phyloP scores from a whole-genome alignment of 805 yeast species.

The Cyberlindnera euphorbiiphila region DNA sequence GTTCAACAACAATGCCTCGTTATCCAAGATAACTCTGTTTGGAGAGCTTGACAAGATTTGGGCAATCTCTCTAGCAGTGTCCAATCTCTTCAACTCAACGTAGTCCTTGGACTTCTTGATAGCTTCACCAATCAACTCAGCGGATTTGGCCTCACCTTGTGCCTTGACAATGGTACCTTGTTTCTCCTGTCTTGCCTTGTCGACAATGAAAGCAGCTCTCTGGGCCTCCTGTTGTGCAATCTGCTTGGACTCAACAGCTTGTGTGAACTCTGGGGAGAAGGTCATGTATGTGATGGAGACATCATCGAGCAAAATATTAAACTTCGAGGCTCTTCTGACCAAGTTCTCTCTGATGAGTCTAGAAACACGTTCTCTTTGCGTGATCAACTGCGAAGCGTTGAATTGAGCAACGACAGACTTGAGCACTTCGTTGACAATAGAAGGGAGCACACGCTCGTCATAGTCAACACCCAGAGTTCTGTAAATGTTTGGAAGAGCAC shows the following conservation, averaged over 20 bases:
- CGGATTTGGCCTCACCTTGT: slow-evolving; percentile 97
- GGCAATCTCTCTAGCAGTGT: slow-evolving; percentile 96
- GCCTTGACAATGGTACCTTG: slow-evolving; percentile 96
- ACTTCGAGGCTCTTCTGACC: slow-evolving; percentile 85
- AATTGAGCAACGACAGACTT: slow-evolving; percentile 97
- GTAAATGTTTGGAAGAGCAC: slow-evolving; percentile 76
- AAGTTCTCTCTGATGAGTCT: slow-evolving; percentile 86
- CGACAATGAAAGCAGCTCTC: slow-evolving; percentile 95
- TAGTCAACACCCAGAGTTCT: slow-evolving; percentile 93
- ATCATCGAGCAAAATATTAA: slow-evolving; percentile 86
- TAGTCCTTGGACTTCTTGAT: slow-evolving; percentile 94
- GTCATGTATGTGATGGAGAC: slow-evolving; percentile 97
- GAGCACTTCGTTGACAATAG: slow-evolving; percentile 96
- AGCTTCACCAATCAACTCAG: slow-evolving; percentile 98
- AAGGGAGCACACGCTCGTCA: slow-evolving; percentile 95
- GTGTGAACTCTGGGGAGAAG: slow-evolving; percentile 95
- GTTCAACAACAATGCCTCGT: slow-evolving; percentile 85
- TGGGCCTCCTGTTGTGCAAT: slow-evolving; percentile 99
- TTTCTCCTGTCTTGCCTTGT: slow-evolving; percentile 95
- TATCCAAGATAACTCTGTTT: slow-evolving; percentile 86
- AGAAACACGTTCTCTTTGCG: slow-evolving; percentile 97
- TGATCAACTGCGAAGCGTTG: slow-evolving; percentile 95
- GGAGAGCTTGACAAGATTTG: slow-evolving; percentile 80
- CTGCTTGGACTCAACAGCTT: slow-evolving; percentile 97
- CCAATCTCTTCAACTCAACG: slow-evolving; percentile 93